These are phyloP conservation scores for Blastomyces gilchristii DNA, from an alignment of 2,329 filamentous ascomycete genomes.

Conservation along the genomic window DNA sequence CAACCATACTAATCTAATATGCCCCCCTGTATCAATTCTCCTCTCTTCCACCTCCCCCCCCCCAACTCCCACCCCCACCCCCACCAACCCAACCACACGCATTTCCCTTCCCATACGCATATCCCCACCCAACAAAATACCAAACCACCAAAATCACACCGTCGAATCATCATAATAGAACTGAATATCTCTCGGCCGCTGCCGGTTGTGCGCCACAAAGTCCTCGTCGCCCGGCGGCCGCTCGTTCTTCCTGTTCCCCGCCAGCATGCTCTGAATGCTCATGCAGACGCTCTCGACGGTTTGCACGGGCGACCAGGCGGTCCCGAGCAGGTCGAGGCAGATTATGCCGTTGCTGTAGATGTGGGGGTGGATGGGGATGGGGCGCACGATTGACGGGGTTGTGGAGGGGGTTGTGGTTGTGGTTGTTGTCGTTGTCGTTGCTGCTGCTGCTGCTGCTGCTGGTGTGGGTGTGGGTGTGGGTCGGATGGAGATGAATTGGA, in stretches of 20 bases:
- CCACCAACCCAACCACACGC: too few species aligned
- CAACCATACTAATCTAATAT: neutral
- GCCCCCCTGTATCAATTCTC: neutral
- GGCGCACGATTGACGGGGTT: slow-evolving; percentile 33
- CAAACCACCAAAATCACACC: slow-evolving; percentile 39
- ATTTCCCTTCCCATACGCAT: too few species aligned
- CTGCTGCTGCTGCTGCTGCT: slow-evolving; percentile 20
- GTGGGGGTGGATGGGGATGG: slow-evolving; percentile 89
- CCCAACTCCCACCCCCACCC: too few species aligned
- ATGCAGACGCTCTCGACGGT: slow-evolving; percentile 96
- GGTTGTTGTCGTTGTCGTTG: slow-evolving; percentile 20
- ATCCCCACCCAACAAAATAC: neutral
- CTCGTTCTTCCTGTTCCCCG: slow-evolving; percentile 85
- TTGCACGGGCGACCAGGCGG: slow-evolving; percentile 89
- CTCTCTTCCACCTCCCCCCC: too few species aligned
- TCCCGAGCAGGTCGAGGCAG: slow-evolving; percentile 82
- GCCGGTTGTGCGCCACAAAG: slow-evolving; percentile 71
- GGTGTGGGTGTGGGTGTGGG: slow-evolving; percentile 31
- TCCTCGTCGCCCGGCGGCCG: slow-evolving; percentile 81
- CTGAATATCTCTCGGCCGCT: slow-evolving; percentile 75
- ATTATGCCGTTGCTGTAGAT: slow-evolving; percentile 99
- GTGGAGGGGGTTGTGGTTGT: slow-evolving; percentile 26
- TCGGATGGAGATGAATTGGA: slow-evolving; percentile 62
- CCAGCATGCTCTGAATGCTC: slow-evolving; percentile 96
- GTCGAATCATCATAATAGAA: slow-evolving; percentile 91